Evolutionary conservation across 768 basidiomycete genomes (phyloP).

Genomic region (Vishniacozyma victoriae): DNA sequence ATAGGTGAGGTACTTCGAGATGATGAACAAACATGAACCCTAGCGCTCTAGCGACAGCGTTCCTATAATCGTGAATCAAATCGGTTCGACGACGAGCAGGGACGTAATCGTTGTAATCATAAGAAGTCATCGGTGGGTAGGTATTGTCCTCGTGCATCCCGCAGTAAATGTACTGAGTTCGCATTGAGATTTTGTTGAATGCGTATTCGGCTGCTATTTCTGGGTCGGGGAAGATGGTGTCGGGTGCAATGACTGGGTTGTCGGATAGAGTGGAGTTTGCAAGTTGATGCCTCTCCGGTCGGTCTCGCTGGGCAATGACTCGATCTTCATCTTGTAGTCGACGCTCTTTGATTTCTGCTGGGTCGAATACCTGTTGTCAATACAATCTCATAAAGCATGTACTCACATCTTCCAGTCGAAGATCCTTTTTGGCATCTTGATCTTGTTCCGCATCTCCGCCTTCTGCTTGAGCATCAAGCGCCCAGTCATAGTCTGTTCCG

Average conservation of each 20-base stretch:
- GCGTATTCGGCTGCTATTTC: slow-evolving; percentile 86
- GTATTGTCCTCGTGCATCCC: slow-evolving; percentile 24
- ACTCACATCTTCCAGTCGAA: slow-evolving; percentile 46
- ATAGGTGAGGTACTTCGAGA: slow-evolving; percentile 92
- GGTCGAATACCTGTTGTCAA: slow-evolving; percentile 78
- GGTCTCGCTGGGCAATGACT: slow-evolving; percentile 78
- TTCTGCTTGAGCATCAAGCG: slow-evolving; percentile 68
- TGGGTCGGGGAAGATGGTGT: slow-evolving; percentile 59
- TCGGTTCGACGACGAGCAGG: slow-evolving; percentile 53
- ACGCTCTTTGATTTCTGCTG: slow-evolving; percentile 84
- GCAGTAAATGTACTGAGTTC: slow-evolving; percentile 39
- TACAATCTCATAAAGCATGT: background rate
- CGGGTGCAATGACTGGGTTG: slow-evolving; percentile 36
- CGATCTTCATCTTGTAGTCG: slow-evolving; percentile 91
- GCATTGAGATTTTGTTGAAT: slow-evolving; percentile 69
- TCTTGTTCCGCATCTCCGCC: slow-evolving; percentile 57
- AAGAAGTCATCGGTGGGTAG: slow-evolving; percentile 14
- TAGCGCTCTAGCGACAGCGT: slow-evolving; percentile 71
- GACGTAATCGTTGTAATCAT: slow-evolving; percentile 34
- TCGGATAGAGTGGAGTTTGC: slow-evolving; percentile 73
- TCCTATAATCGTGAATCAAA: slow-evolving; percentile 51
- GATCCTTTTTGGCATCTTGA: slow-evolving; percentile 78
- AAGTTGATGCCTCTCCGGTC: slow-evolving; percentile 93
- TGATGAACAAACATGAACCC: slow-evolving; percentile 77
- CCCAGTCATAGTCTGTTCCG: slow-evolving; percentile 94